These are phyloP conservation scores for Blastocystis sp. DNA, from an alignment of 352 stramenopile genomes.

Conservation along the genomic window DNA sequence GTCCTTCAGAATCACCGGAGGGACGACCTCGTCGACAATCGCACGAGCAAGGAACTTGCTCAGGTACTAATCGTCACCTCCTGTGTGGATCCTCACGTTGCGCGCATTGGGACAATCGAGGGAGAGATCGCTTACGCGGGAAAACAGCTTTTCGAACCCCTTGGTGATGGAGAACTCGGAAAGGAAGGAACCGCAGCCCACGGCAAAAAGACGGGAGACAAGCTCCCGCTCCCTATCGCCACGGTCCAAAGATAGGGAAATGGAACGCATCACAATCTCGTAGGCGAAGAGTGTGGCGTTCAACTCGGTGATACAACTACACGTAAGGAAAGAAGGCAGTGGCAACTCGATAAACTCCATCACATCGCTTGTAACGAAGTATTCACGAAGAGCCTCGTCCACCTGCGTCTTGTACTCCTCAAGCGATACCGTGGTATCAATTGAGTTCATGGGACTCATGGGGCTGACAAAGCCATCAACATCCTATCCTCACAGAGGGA, in stretches of 20 bases:
- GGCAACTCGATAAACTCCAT: conserved; percentile 67
- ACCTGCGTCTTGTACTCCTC: conserved; percentile 85
- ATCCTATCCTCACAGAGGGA: neutral
- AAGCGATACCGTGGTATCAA: conserved; percentile 72
- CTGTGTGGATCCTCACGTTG: conserved; percentile 62
- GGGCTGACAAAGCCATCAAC: conserved; percentile 21
- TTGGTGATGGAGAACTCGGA: conserved; percentile 71
- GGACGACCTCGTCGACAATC: conserved; percentile 95
- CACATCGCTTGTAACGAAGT: conserved; percentile 77
- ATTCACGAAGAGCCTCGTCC: conserved; percentile 82
- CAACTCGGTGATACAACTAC: conserved; percentile 74
- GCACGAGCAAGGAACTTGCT: conserved; percentile 87
- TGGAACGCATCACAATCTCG: conserved; percentile 87
- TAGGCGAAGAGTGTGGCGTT: conserved; percentile 77
- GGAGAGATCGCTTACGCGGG: conserved; percentile 89
- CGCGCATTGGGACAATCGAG: conserved; percentile 87
- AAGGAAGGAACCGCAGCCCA: conserved; percentile 80
- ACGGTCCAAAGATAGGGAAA: conserved; percentile 90
- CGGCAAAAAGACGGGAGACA: conserved; percentile 85
- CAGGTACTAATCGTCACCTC: conserved; percentile 53
- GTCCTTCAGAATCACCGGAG: conserved; percentile 92
- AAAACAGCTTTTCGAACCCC: conserved; percentile 91
- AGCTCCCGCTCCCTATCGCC: conserved; percentile 86
- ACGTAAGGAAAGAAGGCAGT: conserved; percentile 19
- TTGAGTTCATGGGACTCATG: neutral